Percentiles rank a stretch among this genome's conserved stretches.
Conservation (phyloP, 768 basidiomycete species). For the Coprinopsis marcescibilis region DNA sequence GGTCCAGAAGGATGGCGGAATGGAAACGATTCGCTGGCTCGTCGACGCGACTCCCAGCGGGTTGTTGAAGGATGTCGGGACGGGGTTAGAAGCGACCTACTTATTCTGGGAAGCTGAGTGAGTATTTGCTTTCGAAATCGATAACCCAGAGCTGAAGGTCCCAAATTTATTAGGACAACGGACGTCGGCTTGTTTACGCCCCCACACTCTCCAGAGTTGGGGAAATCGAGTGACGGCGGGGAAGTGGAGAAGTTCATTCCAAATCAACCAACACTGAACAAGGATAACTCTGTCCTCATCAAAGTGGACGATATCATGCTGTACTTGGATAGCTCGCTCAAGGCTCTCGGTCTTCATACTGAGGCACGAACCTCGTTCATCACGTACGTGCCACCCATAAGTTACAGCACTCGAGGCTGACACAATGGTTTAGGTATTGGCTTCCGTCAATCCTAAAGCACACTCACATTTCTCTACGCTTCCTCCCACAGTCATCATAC, state of each 20-base stretch:
- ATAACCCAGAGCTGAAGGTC: too few relatives aligned
- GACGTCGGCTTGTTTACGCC: background rate
- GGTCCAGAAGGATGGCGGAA: constrained; percentile 11
- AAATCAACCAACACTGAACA: constrained; percentile 8
- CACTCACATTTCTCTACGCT: constrained; percentile 35
- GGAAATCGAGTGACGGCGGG: background rate
- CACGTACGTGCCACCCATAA: constrained; percentile 24
- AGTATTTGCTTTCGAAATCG: constrained; percentile 10
- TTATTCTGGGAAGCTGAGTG: constrained; percentile 35
- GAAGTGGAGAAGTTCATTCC: background rate
- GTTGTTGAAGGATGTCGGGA: constrained; percentile 21
- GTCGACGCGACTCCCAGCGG: constrained; percentile 25
- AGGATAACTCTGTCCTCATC: constrained; percentile 26
- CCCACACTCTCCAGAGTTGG: background rate
- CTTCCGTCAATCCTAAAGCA: constrained; percentile 36
- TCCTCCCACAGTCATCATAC: constrained; percentile 38
- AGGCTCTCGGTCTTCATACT: constrained; percentile 30
- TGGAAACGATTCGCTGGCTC: constrained; percentile 25
- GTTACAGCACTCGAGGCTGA: background rate
- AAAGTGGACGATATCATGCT: constrained; percentile 20
- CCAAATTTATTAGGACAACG: too few relatives aligned
- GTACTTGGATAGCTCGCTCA: constrained; percentile 39
- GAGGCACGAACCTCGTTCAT: constrained; percentile 42
- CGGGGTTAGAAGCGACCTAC: constrained; percentile 26
- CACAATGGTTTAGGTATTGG: constrained; percentile 31